Evolutionary conservation across 2,329 filamentous ascomycete genomes (phyloP), one percentile per base, ranked within the genome.

Genomic region (Ceratocystis lukuohia): DNA sequence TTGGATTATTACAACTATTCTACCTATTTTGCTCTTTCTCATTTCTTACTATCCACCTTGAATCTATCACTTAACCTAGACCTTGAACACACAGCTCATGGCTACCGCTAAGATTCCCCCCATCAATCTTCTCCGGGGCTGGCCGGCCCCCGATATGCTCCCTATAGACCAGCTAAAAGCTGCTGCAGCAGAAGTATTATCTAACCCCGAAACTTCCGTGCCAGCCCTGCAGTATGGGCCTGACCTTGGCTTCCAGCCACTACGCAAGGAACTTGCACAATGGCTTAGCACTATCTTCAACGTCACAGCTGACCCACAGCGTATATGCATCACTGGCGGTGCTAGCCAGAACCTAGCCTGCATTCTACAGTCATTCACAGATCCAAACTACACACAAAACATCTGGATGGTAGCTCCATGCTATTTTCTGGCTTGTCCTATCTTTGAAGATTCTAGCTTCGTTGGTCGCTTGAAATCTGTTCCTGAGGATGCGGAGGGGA

Each of bases 401-500:
- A 80, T 96, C 8, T 96, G 89, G 88, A 82, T 92, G 75, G 84
- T 91, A 1, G 85, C 88, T 22, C 92, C 92, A 3, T 88, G 87
- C 61, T 96, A 96, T 73, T 88, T 90, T 75, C 79, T 96, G n/a
- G 88, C 86, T 0, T 91, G 88, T 72, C 81, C 86, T n/a, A 89
- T 96, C 66, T 91, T 96, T 72, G 85, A 88, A 67, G 92, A 96
- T 75, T 80, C 86, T 4, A 88, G 90, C 0, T 91, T 96, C 70
- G 78, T 79, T 3, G 82, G 81, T 2, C 82, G 85, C 45, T 72
- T 95, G 72, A 80, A 80, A 62, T 87, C 85, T 1, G 82, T 92
- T 12, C 86, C 87, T 0, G 91, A 96, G 76, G 89, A 93, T 72
- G 83, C 83, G 0, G 84, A 90, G 71, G 91, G 91, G 0, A 77